A percentile compares a stretch with the other conserved stretches of the same genome.
Conservation (phyloP, 1,139 yeast species). For the Pichia sp. region DNA sequence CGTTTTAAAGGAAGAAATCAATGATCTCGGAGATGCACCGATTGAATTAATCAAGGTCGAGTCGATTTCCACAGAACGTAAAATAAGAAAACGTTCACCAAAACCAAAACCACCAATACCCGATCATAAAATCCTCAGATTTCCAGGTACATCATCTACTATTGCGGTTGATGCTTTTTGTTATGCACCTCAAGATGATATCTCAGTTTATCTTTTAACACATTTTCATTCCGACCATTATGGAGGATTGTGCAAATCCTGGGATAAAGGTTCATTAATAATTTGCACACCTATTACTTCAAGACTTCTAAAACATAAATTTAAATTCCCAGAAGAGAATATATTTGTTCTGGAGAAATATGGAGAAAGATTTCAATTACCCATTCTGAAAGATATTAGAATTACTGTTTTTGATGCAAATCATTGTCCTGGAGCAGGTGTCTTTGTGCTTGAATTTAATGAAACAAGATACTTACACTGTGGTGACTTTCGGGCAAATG, state of each 20-base stretch:
- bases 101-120: constrained; percentile 43
- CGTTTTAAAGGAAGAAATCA: not conserved
- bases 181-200: constrained; percentile 41
- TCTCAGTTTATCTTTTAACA: constrained; percentile 52
- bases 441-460: constrained; percentile 59
- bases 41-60: not conserved
- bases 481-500: constrained; percentile 81
- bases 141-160: constrained; percentile 29
- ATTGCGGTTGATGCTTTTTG: constrained; percentile 68
- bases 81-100: constrained; percentile 27
- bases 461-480: constrained; percentile 54
- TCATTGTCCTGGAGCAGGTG: constrained; percentile 93
- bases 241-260: constrained; percentile 71
- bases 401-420: constrained; percentile 76
- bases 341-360: constrained; percentile 34
- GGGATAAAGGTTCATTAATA: constrained; percentile 58
- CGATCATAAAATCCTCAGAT: constrained; percentile 44
- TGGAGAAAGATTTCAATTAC: constrained; percentile 27
- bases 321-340: constrained; percentile 30
- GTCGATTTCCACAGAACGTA: not conserved
- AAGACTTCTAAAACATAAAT: constrained; percentile 30
- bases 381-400: constrained; percentile 43
- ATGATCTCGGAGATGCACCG: not conserved
- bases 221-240: constrained; percentile 96
- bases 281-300: constrained; percentile 71